Evolutionary conservation across 225 moss, liverwort and hornwort species (phyloP).

Genomic region (Climacium dendroides): DNA sequence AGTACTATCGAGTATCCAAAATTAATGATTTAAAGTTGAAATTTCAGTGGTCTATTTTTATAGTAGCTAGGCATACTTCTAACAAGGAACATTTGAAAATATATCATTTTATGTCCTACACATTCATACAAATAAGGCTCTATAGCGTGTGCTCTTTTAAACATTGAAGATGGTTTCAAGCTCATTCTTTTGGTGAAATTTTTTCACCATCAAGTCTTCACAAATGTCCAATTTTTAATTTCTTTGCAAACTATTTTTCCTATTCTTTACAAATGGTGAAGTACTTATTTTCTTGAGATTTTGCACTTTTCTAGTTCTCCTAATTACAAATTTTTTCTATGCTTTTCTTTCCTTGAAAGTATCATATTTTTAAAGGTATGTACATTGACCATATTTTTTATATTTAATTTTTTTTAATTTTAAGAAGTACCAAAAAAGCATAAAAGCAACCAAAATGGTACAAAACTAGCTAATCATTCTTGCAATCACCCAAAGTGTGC

Average conservation of each 20-base stretch:
- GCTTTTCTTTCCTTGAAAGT: not conserved
- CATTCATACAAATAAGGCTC: not conserved
- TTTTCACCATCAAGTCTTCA: not conserved
- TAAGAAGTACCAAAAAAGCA: not conserved
- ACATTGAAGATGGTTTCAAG: not conserved
- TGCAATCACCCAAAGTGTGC: not conserved
- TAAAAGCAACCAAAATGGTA: fast-evolving
- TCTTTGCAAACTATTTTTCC: not conserved
- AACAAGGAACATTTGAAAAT: not conserved
- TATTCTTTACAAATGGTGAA: not conserved
- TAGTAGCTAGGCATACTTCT: fast-evolving
- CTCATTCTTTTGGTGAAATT: not conserved
- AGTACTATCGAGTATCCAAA: fast-evolving
- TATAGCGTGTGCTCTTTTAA: fast-evolving
- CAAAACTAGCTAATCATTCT: not conserved
- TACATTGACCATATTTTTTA: not conserved
- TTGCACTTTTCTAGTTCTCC: fast-evolving
- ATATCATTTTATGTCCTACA: not conserved
- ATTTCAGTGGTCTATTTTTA: too few species aligned
- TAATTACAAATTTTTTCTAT: fast-evolving
- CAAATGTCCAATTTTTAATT: not conserved
- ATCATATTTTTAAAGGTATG: not conserved
- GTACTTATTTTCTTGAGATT: not conserved
- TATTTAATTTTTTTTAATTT: not conserved
- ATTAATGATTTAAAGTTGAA: not conserved